Evolutionary conservation across 257 asterid species (phyloP).

Genomic region (Mentha longifolia): DNA sequence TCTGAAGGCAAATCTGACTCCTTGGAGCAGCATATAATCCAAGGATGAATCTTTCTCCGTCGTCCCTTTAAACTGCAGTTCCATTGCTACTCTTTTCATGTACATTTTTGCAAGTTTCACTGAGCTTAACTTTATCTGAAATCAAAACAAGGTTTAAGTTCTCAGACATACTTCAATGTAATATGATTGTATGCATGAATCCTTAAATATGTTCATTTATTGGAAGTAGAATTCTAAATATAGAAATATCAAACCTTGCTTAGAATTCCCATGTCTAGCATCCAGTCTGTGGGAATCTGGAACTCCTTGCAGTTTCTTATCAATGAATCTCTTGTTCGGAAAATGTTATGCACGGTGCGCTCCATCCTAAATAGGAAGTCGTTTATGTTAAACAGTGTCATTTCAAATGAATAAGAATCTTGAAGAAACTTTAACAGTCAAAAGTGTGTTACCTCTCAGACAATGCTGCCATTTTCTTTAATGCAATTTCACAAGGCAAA

Average conservation of each 20-base stretch:
- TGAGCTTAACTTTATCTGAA: conserved; percentile 81
- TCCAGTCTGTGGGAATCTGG: conserved; percentile 85
- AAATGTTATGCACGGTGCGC: conserved; percentile 66
- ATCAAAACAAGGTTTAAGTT: neutral
- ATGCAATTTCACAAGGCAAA: conserved; percentile 67
- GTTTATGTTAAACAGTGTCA: neutral
- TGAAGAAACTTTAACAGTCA: neutral
- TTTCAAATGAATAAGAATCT: neutral
- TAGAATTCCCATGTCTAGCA: conserved; percentile 79
- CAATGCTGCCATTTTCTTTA: conserved; percentile 77
- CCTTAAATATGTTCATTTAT: neutral
- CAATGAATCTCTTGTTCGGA: conserved; percentile 72
- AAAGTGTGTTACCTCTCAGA: conserved; percentile 68
- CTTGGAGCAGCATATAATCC: conserved; percentile 89
- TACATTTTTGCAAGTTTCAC: conserved; percentile 85
- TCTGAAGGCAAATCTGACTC: conserved; percentile 93
- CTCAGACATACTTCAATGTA: neutral
- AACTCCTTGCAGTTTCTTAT: conserved; percentile 78
- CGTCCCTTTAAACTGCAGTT: conserved; percentile 74
- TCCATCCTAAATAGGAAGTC: conserved; percentile 64
- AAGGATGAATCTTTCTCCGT: conserved; percentile 81
- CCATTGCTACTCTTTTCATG: conserved; percentile 89
- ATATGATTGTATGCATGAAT: neutral
- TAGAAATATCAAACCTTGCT: conserved; percentile 61
- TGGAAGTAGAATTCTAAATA: neutral